A percentile compares a stretch with the other conserved stretches of the same genome.
Evolutionary conservation across 1,284 basidiomycete genomes (phyloP).

Genomic region (Termitomyces sp.): DNA sequence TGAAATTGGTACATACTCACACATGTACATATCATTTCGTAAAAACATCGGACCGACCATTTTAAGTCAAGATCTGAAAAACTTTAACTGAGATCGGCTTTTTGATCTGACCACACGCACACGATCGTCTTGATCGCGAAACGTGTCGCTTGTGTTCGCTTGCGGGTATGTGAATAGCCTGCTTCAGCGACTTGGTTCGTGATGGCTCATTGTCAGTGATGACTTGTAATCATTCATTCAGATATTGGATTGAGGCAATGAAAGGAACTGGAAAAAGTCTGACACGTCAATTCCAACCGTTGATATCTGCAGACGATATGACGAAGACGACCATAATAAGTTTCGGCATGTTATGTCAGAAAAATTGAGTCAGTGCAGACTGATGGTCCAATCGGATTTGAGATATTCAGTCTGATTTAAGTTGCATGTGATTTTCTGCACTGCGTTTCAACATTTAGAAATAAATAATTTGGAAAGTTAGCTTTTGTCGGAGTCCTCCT

Average conservation of each 20-base stretch:
- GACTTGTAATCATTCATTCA: background rate
- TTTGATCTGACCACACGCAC: background rate
- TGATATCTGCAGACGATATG: too few species aligned
- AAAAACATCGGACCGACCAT: background rate
- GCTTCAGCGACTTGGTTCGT: background rate
- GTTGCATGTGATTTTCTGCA: too few species aligned
- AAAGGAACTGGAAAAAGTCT: too few species aligned
- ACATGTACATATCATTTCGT: background rate
- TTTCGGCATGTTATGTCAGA: background rate
- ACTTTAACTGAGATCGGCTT: background rate
- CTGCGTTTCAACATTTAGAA: too few species aligned
- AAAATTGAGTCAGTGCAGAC: background rate
- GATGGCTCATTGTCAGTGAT: background rate
- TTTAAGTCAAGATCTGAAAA: background rate
- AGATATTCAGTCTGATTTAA: too few species aligned
- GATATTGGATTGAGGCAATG: too few species aligned
- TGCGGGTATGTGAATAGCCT: background rate
- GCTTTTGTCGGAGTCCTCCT: too few species aligned
- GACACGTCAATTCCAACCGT: too few species aligned
- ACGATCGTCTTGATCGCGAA: background rate
- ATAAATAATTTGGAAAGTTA: too few species aligned
- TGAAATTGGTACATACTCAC: background rate
- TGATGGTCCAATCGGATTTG: background rate
- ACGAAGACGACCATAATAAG: too few species aligned
- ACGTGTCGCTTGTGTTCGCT: background rate